Conservation (phyloP, 768 basidiomycete genomes). For the Lactarius psammicola region DNA sequence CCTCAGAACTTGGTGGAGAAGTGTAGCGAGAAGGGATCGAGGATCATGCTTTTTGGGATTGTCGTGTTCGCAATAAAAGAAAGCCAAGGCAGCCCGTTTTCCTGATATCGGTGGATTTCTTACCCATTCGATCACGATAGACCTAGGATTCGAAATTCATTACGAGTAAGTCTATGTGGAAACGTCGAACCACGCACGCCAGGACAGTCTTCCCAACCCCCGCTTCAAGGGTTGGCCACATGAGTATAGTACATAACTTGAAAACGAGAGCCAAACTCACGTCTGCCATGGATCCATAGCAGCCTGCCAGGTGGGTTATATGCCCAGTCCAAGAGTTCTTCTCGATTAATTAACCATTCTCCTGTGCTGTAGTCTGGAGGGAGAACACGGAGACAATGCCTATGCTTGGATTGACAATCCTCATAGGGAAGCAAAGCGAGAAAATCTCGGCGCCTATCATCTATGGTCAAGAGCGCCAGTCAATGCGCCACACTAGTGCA, state of each 20-base stretch:
- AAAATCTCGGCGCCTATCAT: constrained; percentile 5
- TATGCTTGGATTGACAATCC: constrained; percentile 15
- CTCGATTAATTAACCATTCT: constrained; percentile 8
- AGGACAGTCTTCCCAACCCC: constrained; percentile 17
- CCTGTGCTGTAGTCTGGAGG: not conserved
- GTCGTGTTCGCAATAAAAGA: constrained; percentile 16
- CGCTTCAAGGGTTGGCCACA: not conserved
- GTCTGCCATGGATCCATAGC: constrained; percentile 16
- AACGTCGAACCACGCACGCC: not conserved
- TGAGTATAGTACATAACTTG: not conserved
- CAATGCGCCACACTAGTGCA: not conserved
- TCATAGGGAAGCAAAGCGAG: constrained; percentile 9
- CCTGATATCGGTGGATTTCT: not conserved
- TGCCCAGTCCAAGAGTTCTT: constrained; percentile 11
- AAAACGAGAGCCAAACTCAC: not conserved
- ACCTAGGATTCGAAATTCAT: not conserved
- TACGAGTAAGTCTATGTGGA: not conserved
- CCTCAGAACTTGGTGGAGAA: constrained; percentile 12
- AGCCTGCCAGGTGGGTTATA: not conserved
- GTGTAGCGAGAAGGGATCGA: constrained; percentile 9
- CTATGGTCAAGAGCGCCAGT: not conserved
- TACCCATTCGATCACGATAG: constrained; percentile 7
- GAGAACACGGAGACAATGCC: constrained; percentile 8
- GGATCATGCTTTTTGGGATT: constrained; percentile 13
- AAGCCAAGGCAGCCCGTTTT: constrained; percentile 3